These are phyloP conservation scores for Cordyceps javanica DNA, from an alignment of 2,329 filamentous ascomycete species.

Conservation along the genomic window DNA sequence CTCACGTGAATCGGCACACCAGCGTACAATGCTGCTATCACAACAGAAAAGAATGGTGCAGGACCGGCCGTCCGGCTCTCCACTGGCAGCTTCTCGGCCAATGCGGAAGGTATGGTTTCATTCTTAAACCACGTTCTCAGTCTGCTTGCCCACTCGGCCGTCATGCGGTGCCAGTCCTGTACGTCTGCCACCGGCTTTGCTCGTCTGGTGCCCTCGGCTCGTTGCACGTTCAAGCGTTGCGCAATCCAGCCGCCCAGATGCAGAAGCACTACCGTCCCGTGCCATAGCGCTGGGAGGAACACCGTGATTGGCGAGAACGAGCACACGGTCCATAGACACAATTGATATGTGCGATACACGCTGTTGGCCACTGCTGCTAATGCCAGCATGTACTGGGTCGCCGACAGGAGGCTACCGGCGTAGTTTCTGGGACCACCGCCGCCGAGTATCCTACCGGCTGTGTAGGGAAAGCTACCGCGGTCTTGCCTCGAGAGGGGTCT, in stretches of 20 bases:
- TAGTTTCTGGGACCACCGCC: background rate
- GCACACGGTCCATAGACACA: constrained; percentile 6
- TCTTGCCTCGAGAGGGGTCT: background rate
- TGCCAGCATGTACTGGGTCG: background rate
- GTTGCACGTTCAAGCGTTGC: background rate
- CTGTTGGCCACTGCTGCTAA: constrained; percentile 1
- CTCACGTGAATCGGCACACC: constrained; percentile 7
- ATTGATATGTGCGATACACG: constrained; percentile 8
- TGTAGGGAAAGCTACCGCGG: constrained; percentile 1
- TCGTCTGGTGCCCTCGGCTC: no score
- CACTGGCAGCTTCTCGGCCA: background rate
- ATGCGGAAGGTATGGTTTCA: background rate
- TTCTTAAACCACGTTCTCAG: background rate
- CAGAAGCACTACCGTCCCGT: background rate
- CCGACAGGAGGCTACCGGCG: background rate
- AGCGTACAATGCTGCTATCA: background rate
- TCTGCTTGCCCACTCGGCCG: background rate
- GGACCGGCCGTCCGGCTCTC: background rate
- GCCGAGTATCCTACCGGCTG: background rate
- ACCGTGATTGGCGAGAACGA: background rate
- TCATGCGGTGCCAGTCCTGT: background rate
- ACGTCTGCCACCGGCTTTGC: background rate
- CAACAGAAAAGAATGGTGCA: constrained; percentile 1
- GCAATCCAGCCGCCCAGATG: constrained; percentile 1
- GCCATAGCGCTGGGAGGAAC: background rate